Evolutionary conservation across 345 rosid genomes (phyloP).

Genomic region (Mangifera indica): DNA sequence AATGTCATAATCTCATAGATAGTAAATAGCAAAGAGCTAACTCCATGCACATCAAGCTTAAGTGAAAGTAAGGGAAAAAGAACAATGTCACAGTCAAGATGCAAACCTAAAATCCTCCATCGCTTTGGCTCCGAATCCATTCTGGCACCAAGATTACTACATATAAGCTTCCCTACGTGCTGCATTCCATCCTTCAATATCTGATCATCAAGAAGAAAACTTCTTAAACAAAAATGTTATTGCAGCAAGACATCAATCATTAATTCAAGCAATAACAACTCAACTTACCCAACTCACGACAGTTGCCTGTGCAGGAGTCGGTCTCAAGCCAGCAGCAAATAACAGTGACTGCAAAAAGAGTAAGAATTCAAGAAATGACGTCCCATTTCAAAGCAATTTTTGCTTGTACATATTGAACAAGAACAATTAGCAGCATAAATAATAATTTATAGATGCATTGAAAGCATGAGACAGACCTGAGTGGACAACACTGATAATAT

Average conservation of each 20-base stretch:
- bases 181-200: slow-evolving; percentile 97
- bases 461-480: slow-evolving; percentile 58
- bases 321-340: slow-evolving; percentile 96
- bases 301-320: slow-evolving; percentile 94
- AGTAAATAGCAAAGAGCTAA: background rate
- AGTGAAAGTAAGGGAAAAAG: background rate
- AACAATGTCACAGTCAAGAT: background rate
- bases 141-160: slow-evolving; percentile 94
- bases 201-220: slow-evolving; percentile 35
- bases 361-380: slow-evolving; percentile 36
- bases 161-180: slow-evolving; percentile 84
- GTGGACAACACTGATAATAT: slow-evolving; percentile 83
- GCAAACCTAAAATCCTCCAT: slow-evolving; percentile 85
- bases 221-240: background rate
- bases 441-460: background rate
- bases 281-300: slow-evolving; percentile 90
- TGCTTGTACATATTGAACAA: background rate
- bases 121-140: slow-evolving; percentile 97
- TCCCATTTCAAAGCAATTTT: slow-evolving; percentile 2
- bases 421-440: background rate
- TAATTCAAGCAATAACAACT: background rate
- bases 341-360: slow-evolving; percentile 83
- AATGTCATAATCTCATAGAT: background rate
- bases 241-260: background rate
- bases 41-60: slow-evolving; percentile 10